Evolutionary conservation across 78 protist genomes (phyloP).

Genomic region (Dictyostelium citrinum): DNA sequence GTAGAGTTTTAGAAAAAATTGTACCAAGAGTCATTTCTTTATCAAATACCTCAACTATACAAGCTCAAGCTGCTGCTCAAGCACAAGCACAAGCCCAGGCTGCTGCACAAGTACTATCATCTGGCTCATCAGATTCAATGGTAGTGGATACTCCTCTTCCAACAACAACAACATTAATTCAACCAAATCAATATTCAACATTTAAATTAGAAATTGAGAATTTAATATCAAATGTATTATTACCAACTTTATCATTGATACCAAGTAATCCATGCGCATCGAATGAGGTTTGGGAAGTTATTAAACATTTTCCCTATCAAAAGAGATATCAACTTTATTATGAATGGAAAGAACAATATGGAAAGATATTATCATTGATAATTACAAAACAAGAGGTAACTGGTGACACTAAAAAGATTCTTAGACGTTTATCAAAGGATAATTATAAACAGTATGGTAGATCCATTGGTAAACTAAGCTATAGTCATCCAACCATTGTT

Average conservation of each 20-base stretch:
- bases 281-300: slow-evolving; percentile 52
- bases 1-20: slow-evolving; percentile 40
- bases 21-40: slow-evolving; percentile 1
- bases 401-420: slow-evolving; percentile 28
- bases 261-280: slow-evolving; percentile 23
- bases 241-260: slow-evolving; percentile 39
- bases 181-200: not conserved
- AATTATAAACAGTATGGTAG: slow-evolving; percentile 80
- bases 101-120: not conserved
- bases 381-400: not conserved
- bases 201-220: slow-evolving; percentile 19
- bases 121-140: not conserved
- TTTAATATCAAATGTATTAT: not conserved
- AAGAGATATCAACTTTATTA: slow-evolving; percentile 46
- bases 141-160: not conserved
- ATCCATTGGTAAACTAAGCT: slow-evolving; percentile 72
- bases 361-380: not conserved
- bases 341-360: slow-evolving; percentile 32
- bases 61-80: not conserved
- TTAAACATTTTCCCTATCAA: slow-evolving; percentile 19
- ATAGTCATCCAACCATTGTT: slow-evolving; percentile 44
- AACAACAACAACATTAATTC: not conserved
- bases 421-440: slow-evolving; percentile 81
- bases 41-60: not conserved
- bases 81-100: not conserved